These are phyloP conservation scores for Mucor piriformis DNA, from an alignment of 371 early-diverging fungal species.

Conservation along the genomic window DNA sequence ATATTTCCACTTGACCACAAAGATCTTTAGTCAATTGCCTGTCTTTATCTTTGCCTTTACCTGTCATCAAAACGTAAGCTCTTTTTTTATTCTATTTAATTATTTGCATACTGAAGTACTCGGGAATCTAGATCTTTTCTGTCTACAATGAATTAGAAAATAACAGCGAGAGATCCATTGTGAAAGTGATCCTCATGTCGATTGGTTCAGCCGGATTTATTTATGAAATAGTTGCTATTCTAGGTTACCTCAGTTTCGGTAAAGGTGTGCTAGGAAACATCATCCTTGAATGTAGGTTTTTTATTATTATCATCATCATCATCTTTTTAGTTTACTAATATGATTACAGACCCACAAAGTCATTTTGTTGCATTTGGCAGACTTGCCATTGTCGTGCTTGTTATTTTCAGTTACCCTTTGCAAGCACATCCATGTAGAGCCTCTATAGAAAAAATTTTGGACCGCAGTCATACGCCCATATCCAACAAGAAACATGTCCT, in stretches of 20 bases:
- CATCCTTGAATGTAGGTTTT: slow-evolving; percentile 76
- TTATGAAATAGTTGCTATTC: slow-evolving; percentile 91
- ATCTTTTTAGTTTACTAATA: background rate
- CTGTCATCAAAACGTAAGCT: slow-evolving; percentile 95
- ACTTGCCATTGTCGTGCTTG: slow-evolving; percentile 88
- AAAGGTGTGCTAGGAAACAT: slow-evolving; percentile 86
- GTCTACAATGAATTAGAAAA: slow-evolving; percentile 91
- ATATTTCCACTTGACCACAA: slow-evolving; percentile 57
- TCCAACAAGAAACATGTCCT: slow-evolving; percentile 46
- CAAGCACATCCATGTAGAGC: slow-evolving; percentile 97
- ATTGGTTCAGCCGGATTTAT: slow-evolving; percentile 79
- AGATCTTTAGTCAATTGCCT: slow-evolving; percentile 86
- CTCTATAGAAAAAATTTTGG: slow-evolving; percentile 85
- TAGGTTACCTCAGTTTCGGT: slow-evolving; percentile 96
- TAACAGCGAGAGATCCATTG: slow-evolving; percentile 71
- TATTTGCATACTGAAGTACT: background rate
- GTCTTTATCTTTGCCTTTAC: slow-evolving; percentile 99
- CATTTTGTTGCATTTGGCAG: slow-evolving; percentile 84
- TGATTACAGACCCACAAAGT: slow-evolving; percentile 62
- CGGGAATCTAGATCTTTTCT: slow-evolving; percentile 72
- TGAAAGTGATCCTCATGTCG: slow-evolving; percentile 69
- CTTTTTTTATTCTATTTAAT: background rate
- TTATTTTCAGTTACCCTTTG: slow-evolving; percentile 97
- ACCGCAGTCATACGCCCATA: slow-evolving; percentile 21
- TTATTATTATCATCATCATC: background rate